Base-by-base conservation (phyloP, 169 alveolate species). In the Cryptosporidium ubiquitum region DNA sequence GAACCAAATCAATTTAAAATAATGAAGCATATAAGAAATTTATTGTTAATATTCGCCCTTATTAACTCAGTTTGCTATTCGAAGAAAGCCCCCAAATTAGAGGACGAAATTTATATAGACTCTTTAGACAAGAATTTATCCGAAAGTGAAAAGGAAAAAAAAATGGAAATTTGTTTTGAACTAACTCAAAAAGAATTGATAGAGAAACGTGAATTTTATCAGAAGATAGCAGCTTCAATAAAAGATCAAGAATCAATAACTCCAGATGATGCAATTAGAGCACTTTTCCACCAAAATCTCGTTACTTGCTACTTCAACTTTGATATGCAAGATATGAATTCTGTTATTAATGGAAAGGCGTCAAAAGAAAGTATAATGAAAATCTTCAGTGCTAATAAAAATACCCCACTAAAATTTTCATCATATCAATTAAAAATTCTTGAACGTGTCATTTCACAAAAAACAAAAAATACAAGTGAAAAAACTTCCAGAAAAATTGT, bases 261-360 rank as follows among this genome's bases (percentile, higher is more conserved):
- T 29, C 20, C 64, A 5, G 61, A 40, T 40, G 89, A 79, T 61
- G 89, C 89, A 12, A 47, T 79, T 18, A 58, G 74, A 79, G 71
- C 89, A 14, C 47, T 79, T n/a, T 79, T 79, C 58, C 89, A 79
- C 23, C 79, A 79, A 61, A 79, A 35, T 26, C 74, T 79, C n/a
- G 68, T 79, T 61, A 64, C 89, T 23, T 79, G 89, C 20, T 79
- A 79, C 51, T 79, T 79, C 75, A 79, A 79, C 61, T 37, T 49
- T 2, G 31, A 79, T 20, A 60, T 61, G 23, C 18, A 64, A 44
- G 79, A 79, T 9, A 40, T 79, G 3, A 44, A 79, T 29, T 58
- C 75, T 20, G 33, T 39, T 0, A 9, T 79, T 1, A 23, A 20
- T 37, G 68, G 37, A 14, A 64, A 66, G 9, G 23, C 37, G 14